Conservation (phyloP, 192 early-diverging fungal genomes). For the Coemansia sp. region DNA sequence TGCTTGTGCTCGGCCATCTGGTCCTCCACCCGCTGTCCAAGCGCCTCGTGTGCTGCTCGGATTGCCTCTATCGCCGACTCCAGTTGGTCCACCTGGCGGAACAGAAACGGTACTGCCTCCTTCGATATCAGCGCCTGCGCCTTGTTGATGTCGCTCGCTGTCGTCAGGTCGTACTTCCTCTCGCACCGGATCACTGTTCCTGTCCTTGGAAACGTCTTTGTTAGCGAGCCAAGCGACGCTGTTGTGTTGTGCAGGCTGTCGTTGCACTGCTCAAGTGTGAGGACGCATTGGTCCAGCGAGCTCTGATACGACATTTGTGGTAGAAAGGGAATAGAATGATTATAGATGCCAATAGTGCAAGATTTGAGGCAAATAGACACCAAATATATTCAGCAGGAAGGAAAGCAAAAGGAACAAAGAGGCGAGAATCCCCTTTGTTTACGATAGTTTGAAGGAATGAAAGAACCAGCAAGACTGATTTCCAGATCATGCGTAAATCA, state of each 20-base stretch:
- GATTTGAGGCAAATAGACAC: background rate
- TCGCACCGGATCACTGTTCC: slow-evolving; percentile 51
- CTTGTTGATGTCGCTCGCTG: slow-evolving; percentile 54
- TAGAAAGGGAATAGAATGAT: background rate
- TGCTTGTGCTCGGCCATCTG: slow-evolving; percentile 40
- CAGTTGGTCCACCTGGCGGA: slow-evolving; percentile 53
- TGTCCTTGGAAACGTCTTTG: slow-evolving; percentile 47
- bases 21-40: slow-evolving; percentile 32
- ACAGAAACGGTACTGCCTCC: slow-evolving; percentile 55
- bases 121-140: slow-evolving; percentile 52
- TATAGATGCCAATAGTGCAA: background rate
- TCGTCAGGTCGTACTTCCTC: slow-evolving; percentile 48
- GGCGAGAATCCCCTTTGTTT: background rate
- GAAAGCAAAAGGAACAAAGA: background rate
- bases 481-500: background rate
- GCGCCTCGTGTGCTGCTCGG: slow-evolving; percentile 36
- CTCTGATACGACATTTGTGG: slow-evolving; percentile 37
- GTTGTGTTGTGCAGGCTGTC: slow-evolving; percentile 30
- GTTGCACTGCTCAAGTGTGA: slow-evolving; percentile 33
- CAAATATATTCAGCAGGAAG: too few relatives aligned
- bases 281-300: slow-evolving; percentile 45
- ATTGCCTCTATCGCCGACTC: slow-evolving; percentile 49
- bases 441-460: background rate
- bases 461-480: background rate
- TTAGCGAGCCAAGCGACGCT: slow-evolving; percentile 30